phyloP scores from a whole-genome alignment of 208 protist species.

The Trichomonas tenax region DNA sequence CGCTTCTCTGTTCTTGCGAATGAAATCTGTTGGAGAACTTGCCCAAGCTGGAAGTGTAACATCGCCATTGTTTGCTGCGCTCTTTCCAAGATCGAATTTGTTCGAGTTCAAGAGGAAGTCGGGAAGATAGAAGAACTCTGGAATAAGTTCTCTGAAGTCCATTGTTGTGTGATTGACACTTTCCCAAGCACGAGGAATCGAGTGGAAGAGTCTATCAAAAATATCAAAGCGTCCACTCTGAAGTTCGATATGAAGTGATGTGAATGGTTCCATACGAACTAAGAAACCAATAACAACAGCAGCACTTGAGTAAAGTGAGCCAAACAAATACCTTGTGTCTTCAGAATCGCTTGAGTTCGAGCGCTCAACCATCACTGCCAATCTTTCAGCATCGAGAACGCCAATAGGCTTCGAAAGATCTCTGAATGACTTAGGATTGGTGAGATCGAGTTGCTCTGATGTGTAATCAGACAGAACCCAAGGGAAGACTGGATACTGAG shows the following conservation, averaged over 20 bases:
- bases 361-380: not conserved
- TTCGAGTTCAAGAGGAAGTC: conserved; percentile 45
- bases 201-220: not conserved
- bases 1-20: conserved; percentile 42
- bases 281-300: conserved; percentile 16
- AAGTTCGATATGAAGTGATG: conserved; percentile 34
- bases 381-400: not conserved
- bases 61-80: not conserved
- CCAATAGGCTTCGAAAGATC: conserved; percentile 45
- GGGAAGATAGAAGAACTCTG: conserved; percentile 52
- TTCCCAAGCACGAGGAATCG: not conserved
- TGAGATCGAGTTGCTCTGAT: conserved; percentile 31
- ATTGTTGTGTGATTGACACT: not conserved
- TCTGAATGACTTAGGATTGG: conserved; percentile 28
- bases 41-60: conserved; percentile 33
- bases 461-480: conserved; percentile 45
- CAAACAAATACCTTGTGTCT: not conserved
- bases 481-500: conserved; percentile 55
- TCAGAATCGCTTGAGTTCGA: not conserved
- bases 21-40: conserved; percentile 36
- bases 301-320: conserved; percentile 2
- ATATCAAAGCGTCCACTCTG: conserved; percentile 17
- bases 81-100: conserved; percentile 39
- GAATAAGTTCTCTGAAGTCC: conserved; percentile 40
- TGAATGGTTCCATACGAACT: conserved; percentile 16